Evolutionary conservation across 352 stramenopile genomes (phyloP), one percentile per base, ranked within the genome.

Genomic region (Globisporangium canariense): DNA sequence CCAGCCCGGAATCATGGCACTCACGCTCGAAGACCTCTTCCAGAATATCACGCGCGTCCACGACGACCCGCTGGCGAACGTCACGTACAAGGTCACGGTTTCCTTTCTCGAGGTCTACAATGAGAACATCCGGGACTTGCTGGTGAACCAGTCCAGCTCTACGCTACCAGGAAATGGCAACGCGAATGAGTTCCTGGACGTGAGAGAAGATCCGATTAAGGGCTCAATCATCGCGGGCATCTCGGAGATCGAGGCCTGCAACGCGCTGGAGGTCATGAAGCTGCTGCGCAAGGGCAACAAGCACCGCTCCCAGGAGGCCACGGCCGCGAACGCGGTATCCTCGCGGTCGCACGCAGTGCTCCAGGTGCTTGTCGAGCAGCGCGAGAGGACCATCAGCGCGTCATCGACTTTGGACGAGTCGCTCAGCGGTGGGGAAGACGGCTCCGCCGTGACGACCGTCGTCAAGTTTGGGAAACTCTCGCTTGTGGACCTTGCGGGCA

Each of bases 31-130:
- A 41, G 83, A 97, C 47, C 63, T 97, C 5, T 97, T 97, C 60
- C 71, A 79, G 56, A 81, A 88, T 22, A 90, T 93, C 52, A 62
- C 76, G 40, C 72, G 64, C 4, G 77, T 77, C 60, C 67, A 82
- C 14, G 50, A 47, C 4, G 64, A 81, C 30, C 63, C 64, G 8
- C 58, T 71, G 10, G 58, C 65, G 2, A 69, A 36, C 20, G 78
- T 86, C 40, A 59, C 58, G 30, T 94, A 90, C 62, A 77, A 82
- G 30, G 86, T 96, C 4, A 86, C 70, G 10, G 88, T 97, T 10
- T 97, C 89, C 7, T 97, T 96, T 60, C 69, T 97, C 4, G 90
- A 97, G 60, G 85, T 97, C 30, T 98, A 98, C 83, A 98, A 98
- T 57, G 91, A 98, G 65, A 97, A 94, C 64, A 98, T 98, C 58